Percentiles rank a stretch among this genome's conserved stretches.
phyloP scores from a whole-genome alignment of 2,329 filamentous ascomycete genomes.

The Biscogniauxia marginata region DNA sequence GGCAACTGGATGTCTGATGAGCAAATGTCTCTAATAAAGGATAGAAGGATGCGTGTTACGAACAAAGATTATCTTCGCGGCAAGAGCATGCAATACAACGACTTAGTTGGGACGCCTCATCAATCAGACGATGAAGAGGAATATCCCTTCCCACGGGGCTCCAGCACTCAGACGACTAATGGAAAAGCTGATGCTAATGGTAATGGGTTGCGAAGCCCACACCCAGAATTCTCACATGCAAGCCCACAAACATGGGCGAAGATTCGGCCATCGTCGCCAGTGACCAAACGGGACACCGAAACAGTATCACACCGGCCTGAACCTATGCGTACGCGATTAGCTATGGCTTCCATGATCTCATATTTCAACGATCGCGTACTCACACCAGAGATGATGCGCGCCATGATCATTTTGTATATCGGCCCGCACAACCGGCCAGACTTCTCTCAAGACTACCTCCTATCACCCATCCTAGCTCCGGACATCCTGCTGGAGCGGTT shows the following conservation, averaged over 20 bases:
- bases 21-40: conserved; percentile 91
- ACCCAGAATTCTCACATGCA: conserved; percentile 52
- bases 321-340: conserved; percentile 77
- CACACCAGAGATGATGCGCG: conserved; percentile 96
- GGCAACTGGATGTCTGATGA: conserved; percentile 99
- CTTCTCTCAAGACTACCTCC: conserved; percentile 85
- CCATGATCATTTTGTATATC: conserved; percentile 98
- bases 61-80: conserved; percentile 76
- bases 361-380: conserved; percentile 96
- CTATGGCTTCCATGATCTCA: conserved; percentile 95
- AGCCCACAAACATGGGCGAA: conserved; percentile 40
- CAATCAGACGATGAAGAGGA: conserved; percentile 73
- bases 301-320: conserved; percentile 50
- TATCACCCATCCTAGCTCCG: conserved; percentile 87
- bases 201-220: conserved; percentile 34
- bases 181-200: conserved; percentile 12
- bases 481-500: conserved; percentile 82
- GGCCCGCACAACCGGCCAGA: conserved; percentile 91
- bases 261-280: conserved; percentile 16
- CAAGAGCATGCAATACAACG: conserved; percentile 87
- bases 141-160: conserved; percentile 34
- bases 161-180: conserved; percentile 14
- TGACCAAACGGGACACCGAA: conserved; percentile 18
- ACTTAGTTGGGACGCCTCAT: conserved; percentile 79
- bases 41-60: conserved; percentile 72